These are phyloP conservation scores for Trifolium subterraneum DNA, from an alignment of 306 rosid species.

Conservation along the genomic window DNA sequence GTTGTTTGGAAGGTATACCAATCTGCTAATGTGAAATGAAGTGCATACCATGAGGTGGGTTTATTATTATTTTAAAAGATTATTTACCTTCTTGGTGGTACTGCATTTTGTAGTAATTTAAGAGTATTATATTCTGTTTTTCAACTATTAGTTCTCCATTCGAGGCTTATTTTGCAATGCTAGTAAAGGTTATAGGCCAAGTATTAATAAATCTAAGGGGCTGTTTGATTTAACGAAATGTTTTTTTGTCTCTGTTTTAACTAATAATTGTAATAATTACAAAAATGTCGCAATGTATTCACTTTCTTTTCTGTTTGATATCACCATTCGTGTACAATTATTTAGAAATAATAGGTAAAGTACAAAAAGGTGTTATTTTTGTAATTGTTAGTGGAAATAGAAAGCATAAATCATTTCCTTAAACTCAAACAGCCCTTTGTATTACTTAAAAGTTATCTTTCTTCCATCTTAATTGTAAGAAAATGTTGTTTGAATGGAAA, in stretches of 20 bases:
- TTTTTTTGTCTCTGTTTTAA: neutral
- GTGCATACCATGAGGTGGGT: constrained; percentile 23
- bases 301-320: neutral
- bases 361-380: neutral
- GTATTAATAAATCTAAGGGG: neutral
- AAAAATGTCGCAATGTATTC: neutral
- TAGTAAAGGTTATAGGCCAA: neutral
- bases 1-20: constrained; percentile 9
- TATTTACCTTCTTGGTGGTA: constrained; percentile 15
- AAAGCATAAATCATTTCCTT: neutral
- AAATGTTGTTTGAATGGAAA: constrained; percentile 12
- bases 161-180: constrained; percentile 12
- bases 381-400: neutral
- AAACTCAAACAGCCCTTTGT: neutral
- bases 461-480: constrained; percentile 9
- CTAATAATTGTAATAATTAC: neutral
- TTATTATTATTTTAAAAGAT: neutral
- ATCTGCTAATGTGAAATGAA: constrained; percentile 35
- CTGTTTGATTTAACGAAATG: constrained; percentile 5
- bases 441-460: neutral
- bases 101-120: constrained; percentile 21
- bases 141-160: constrained; percentile 6
- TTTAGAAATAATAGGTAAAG: neutral
- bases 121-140: neutral
- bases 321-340: neutral